Conservation (phyloP, 306 rosid species). For the Alnus glutinosa region DNA sequence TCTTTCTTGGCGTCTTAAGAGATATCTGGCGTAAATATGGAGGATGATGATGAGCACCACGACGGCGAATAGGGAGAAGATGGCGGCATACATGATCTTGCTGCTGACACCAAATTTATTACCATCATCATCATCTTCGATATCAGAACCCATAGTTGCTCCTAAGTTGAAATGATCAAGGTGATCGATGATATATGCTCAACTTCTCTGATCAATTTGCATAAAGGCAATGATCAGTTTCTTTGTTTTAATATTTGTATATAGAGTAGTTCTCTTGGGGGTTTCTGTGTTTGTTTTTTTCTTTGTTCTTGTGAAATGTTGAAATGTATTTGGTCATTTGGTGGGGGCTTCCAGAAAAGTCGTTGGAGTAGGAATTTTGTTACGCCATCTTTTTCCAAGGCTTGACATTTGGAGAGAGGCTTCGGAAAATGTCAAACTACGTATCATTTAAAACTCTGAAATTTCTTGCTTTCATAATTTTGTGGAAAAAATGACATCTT, state of each 20-base stretch:
- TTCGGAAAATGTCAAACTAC: too few relatives aligned
- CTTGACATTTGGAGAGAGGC: too few relatives aligned
- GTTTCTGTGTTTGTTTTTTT: too few relatives aligned
- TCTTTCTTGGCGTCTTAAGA: slow-evolving; percentile 20
- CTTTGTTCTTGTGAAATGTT: not conserved
- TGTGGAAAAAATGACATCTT: too few relatives aligned
- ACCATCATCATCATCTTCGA: not conserved
- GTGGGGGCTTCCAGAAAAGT: too few relatives aligned
- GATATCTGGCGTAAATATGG: slow-evolving; percentile 17
- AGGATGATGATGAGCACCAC: slow-evolving; percentile 9
- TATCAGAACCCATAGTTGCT: slow-evolving; percentile 23
- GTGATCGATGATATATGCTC: too few relatives aligned
- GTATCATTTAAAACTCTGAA: too few relatives aligned
- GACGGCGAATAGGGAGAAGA: slow-evolving; percentile 30
- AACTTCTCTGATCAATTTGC: not conserved
- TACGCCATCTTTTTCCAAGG: too few relatives aligned
- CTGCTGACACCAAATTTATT: slow-evolving; percentile 4
- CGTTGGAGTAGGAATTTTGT: too few relatives aligned
- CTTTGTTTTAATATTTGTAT: not conserved
- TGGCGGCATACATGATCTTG: slow-evolving; percentile 22
- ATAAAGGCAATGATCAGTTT: not conserved
- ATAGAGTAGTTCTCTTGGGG: too few relatives aligned
- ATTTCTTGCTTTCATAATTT: too few relatives aligned
- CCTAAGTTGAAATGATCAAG: not conserved
- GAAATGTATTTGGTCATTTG: not conserved